Conservation (phyloP, 2,329 filamentous ascomycete species). For the Cladosporium sp. region DNA sequence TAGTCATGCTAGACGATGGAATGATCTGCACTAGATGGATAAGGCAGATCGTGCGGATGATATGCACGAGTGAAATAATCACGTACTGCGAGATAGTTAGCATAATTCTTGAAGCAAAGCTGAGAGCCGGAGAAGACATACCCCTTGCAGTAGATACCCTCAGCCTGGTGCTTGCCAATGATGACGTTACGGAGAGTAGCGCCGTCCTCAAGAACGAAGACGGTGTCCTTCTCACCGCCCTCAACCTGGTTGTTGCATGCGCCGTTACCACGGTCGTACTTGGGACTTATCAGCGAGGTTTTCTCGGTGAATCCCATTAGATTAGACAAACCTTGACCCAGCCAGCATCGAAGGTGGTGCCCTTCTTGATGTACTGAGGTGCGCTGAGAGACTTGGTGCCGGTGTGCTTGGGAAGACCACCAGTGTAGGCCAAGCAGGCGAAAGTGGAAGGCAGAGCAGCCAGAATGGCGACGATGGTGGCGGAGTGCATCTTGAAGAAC, state of each 20-base stretch:
- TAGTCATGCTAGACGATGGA: not conserved
- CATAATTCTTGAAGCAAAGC: not conserved
- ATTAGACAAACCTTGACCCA: constrained; percentile 32
- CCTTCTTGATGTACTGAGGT: constrained; percentile 47
- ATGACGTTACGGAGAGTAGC: constrained; percentile 57
- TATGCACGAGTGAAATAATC: not conserved
- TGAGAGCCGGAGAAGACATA: constrained; percentile 40
- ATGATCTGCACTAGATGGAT: not conserved
- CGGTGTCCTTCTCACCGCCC: constrained; percentile 50
- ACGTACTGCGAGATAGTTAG: not conserved
- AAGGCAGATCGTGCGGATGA: not conserved
- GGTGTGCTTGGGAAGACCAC: constrained; percentile 25
- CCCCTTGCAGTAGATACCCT: constrained; percentile 56
- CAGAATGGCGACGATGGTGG: constrained; percentile 25
- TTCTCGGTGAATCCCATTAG: too few species aligned
- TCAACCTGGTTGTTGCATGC: constrained; percentile 50
- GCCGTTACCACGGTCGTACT: constrained; percentile 42
- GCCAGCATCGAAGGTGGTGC: constrained; percentile 42
- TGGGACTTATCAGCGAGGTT: too few species aligned
- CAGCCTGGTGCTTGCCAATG: constrained; percentile 55
- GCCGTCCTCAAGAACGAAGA: constrained; percentile 57
- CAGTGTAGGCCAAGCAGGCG: constrained; percentile 26
- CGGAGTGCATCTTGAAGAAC: constrained; percentile 15
- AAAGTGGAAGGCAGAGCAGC: constrained; percentile 29
- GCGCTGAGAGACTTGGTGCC: constrained; percentile 28